Base-by-base conservation (phyloP, 2,329 filamentous ascomycete species). In the Metarhizium rileyi region DNA sequence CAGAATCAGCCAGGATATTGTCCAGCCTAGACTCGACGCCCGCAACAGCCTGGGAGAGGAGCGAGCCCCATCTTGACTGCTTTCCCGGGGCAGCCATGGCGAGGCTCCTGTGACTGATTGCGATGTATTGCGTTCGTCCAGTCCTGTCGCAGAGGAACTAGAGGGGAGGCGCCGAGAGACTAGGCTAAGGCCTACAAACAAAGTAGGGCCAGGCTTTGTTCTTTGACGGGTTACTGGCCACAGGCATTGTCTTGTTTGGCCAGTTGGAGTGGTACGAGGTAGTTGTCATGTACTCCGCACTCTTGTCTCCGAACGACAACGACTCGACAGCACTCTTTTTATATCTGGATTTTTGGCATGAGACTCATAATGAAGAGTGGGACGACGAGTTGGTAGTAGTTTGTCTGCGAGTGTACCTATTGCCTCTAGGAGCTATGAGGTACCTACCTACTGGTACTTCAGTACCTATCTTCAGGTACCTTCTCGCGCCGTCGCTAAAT, bases 1-100 rank as follows among this genome's bases (percentile, higher is more conserved):
- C 81, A 49, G 87, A 83, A 57, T 96, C 90, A 48, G 89, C 83
- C 53, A 98, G 77, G 51, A 98, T 95, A 46, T 81, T 90, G 66
- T 98, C 93, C 52, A 98, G 78, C 41, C 87, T 83, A 52, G 90
- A 94, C 70, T 98, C 93, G 51, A 98, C 86, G 53, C 90, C 90
- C 49, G 90, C 90, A 53, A 97, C 89, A 55, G 91, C 90, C 67
- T 91, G 88, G 56, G 90, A 87, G 52, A 96, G 77, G 63, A 95
- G 85, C 28, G 81, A 82, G 43, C 84, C 86, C 86, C 86, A 90
- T 80, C 78, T 57, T 51, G 76, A 71, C 57, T 55, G 51, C 60
- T 79, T 78, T 54, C 67, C 68, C 30, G 73, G 68, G 54, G 70
- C 67, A 55, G 74, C 67, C 75, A 78, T 79, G 61, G 57, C 53